These are phyloP conservation scores for Scorias spongiosa DNA, from an alignment of 2,329 filamentous ascomycete genomes.

Conservation along the genomic window DNA sequence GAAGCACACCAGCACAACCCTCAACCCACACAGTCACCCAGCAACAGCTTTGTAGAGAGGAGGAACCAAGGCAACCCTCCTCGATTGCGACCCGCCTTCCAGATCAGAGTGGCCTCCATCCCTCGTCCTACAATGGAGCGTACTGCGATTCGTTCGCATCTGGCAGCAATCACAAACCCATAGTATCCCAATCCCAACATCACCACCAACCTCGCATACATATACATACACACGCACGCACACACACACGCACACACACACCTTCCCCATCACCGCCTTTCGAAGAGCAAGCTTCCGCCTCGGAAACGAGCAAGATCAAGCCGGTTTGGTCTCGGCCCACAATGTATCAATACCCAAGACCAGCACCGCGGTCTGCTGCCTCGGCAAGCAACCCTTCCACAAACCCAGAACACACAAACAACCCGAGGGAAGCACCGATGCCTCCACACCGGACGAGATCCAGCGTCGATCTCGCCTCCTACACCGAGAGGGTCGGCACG, in stretches of 20 bases:
- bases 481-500: constrained; percentile 35
- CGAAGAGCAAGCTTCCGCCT: background rate
- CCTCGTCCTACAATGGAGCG: background rate
- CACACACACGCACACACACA: background rate
- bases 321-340: constrained; percentile 2
- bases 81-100: background rate
- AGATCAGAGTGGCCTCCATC: background rate
- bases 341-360: constrained; percentile 86
- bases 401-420: constrained; percentile 56
- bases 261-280: background rate
- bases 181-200: background rate
- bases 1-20: background rate
- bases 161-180: background rate
- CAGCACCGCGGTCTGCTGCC: constrained; percentile 56
- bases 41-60: background rate
- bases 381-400: constrained; percentile 58
- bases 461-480: constrained; percentile 34
- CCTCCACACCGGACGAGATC: constrained; percentile 35
- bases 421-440: constrained; percentile 47
- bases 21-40: background rate
- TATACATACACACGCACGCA: background rate
- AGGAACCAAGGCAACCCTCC: background rate
- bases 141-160: background rate
- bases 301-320: background rate
- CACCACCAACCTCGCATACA: background rate